Evolutionary conservation across 106 monocot genomes (phyloP).

Genomic region (Dendrobium catenatum): DNA sequence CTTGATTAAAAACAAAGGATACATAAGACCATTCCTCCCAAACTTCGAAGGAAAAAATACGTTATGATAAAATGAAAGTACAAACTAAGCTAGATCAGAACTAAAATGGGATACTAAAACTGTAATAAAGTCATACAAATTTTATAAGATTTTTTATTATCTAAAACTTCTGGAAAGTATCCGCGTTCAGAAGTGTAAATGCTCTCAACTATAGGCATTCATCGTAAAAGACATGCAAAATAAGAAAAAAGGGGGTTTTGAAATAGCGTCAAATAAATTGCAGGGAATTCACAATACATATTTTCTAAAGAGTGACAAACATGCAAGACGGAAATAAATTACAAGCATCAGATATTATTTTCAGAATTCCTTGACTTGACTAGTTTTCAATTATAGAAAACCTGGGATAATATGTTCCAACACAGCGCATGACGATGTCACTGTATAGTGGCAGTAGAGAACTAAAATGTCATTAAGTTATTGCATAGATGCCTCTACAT

Average conservation of each 20-base stretch:
- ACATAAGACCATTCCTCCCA: not conserved
- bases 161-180: no score
- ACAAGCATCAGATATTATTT: not conserved
- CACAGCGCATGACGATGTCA: not conserved
- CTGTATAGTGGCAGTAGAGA: not conserved
- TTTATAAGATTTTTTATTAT: no score
- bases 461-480: not conserved
- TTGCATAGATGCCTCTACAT: not conserved
- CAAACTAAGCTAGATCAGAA: no score
- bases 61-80: no score
- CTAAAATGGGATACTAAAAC: no score
- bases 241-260: no score
- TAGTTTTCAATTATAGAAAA: not conserved
- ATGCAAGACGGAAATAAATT: not conserved
- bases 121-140: no score
- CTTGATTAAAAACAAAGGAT: not conserved
- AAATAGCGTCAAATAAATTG: no score
- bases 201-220: no score
- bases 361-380: not conserved
- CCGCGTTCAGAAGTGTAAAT: no score
- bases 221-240: no score
- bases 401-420: not conserved
- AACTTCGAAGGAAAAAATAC: not conserved
- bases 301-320: not conserved
- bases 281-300: not conserved